Conservation (phyloP, 2,329 filamentous ascomycete genomes). For the Diaporthe sp. region DNA sequence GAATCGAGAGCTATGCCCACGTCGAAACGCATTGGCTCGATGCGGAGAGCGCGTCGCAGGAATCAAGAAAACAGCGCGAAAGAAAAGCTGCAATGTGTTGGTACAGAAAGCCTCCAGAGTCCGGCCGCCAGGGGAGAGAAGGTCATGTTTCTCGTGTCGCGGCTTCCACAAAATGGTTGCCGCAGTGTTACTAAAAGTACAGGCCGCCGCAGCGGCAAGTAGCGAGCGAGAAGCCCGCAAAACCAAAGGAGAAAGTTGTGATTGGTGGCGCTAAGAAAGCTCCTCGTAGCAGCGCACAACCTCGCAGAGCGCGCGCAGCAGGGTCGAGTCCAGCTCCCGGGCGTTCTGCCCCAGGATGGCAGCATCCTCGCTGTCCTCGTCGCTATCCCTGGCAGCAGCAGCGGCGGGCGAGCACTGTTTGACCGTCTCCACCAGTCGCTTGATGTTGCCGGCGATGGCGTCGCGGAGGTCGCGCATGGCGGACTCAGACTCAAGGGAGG, state of each 20-base stretch:
- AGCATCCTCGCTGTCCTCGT: constrained; percentile 34
- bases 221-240: not conserved
- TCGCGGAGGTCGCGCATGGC: constrained; percentile 61
- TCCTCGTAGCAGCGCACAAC: constrained; percentile 59
- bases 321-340: constrained; percentile 52
- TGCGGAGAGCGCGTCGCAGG: not conserved
- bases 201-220: constrained; percentile 2
- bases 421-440: constrained; percentile 65
- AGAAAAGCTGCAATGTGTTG: not conserved
- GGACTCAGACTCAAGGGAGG: constrained; percentile 47
- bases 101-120: not conserved
- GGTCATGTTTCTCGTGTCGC: not conserved
- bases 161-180: not conserved
- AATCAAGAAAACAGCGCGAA: not conserved
- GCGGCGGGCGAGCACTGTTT: constrained; percentile 44
- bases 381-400: constrained; percentile 27
- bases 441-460: constrained; percentile 66
- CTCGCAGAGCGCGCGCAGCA: constrained; percentile 58
- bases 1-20: not conserved
- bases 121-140: not conserved
- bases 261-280: constrained; percentile 20
- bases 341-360: constrained; percentile 38
- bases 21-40: not conserved
- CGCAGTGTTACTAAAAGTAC: not conserved
- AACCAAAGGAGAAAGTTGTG: too few relatives aligned